Conservation (phyloP, 2,329 filamentous ascomycete genomes). For the Diaporthe caulivora region DNA sequence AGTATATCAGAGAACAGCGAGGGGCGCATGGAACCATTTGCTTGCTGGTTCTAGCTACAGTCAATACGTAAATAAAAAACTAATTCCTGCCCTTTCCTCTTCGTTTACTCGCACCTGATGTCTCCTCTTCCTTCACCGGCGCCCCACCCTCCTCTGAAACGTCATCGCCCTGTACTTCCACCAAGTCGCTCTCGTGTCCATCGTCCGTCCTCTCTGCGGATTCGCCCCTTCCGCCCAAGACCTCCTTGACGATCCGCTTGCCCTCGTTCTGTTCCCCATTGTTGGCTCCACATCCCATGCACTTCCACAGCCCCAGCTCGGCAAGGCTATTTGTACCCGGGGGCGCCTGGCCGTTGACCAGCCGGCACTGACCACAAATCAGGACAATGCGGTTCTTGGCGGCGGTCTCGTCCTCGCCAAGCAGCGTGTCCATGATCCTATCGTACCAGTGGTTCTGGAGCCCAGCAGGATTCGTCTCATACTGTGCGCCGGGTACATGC, state of each 20-base stretch:
- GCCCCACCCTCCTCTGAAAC: neutral
- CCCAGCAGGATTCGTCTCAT: conserved; percentile 45
- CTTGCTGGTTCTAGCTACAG: neutral
- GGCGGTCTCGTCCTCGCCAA: conserved; percentile 94
- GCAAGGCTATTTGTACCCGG: conserved; percentile 83
- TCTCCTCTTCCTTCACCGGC: conserved; percentile 12
- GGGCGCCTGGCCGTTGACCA: conserved; percentile 96
- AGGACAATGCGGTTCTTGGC: conserved; percentile 91
- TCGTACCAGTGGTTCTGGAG: conserved; percentile 87
- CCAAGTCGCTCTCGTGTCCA: conserved; percentile 38
- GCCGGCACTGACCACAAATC: conserved; percentile 83
- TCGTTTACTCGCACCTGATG: neutral
- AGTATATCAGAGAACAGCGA: no score
- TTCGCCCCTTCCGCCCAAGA: conserved; percentile 55
- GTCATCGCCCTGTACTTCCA: conserved; percentile 32
- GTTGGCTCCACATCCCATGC: conserved; percentile 82
- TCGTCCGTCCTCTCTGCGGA: conserved; percentile 40
- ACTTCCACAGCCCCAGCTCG: conserved; percentile 89
- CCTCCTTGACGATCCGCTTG: conserved; percentile 77
- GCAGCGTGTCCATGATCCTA: conserved; percentile 87
- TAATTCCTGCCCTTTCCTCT: conserved; percentile 26
- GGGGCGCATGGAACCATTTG: neutral
- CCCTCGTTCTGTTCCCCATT: conserved; percentile 88
- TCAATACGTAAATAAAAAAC: neutral
- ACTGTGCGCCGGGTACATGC: conserved; percentile 39